A percentile compares a stretch with the other conserved stretches of the same genome.
phyloP scores from a whole-genome alignment of 768 basidiomycete genomes.

The Albatrellus ellisii region DNA sequence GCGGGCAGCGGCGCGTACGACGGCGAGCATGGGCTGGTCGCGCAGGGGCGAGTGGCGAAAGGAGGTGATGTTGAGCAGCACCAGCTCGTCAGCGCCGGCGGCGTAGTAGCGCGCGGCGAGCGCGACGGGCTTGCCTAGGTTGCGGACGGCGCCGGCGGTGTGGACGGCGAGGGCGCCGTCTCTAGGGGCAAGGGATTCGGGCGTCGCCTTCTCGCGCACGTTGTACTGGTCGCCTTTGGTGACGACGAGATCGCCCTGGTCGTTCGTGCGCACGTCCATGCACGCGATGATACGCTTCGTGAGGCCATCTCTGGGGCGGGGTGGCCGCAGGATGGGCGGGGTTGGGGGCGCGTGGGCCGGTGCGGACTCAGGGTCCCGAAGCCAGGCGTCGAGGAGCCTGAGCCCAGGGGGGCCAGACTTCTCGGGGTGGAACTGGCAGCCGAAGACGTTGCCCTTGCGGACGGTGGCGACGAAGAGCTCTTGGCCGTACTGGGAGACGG shows the following conservation, averaged over 20 bases:
- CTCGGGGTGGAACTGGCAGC: conserved; percentile 95
- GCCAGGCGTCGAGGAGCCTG: conserved; percentile 67
- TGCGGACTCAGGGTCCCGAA: conserved; percentile 37
- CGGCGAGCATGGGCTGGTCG: conserved; percentile 97
- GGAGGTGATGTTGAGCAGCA: conserved; percentile 97
- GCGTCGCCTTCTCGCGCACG: conserved; percentile 65
- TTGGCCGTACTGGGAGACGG: conserved; percentile 87
- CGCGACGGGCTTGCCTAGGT: conserved; percentile 94
- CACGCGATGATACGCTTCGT: conserved; percentile 95
- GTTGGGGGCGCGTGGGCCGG: conserved; percentile 24
- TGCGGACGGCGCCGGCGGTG: conserved; percentile 73
- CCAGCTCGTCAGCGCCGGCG: conserved; percentile 90
- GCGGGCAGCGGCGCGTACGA: conserved; percentile 82
- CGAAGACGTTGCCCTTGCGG: conserved; percentile 76
- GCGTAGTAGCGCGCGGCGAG: conserved; percentile 78
- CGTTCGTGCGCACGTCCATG: conserved; percentile 95
- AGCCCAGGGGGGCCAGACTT: conserved; percentile 89
- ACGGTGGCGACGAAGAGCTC: conserved; percentile 84
- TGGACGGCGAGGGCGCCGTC: conserved; percentile 20
- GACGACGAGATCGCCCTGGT: conserved; percentile 91
- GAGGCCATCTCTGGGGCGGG: conserved; percentile 45
- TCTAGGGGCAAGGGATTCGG: conserved; percentile 9
- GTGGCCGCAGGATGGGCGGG: conserved; percentile 22
- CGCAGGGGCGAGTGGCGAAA: conserved; percentile 92
- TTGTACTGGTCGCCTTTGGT: conserved; percentile 99